Conservation (phyloP, 169 alveolate genomes). For the Eimeria maxima region DNA sequence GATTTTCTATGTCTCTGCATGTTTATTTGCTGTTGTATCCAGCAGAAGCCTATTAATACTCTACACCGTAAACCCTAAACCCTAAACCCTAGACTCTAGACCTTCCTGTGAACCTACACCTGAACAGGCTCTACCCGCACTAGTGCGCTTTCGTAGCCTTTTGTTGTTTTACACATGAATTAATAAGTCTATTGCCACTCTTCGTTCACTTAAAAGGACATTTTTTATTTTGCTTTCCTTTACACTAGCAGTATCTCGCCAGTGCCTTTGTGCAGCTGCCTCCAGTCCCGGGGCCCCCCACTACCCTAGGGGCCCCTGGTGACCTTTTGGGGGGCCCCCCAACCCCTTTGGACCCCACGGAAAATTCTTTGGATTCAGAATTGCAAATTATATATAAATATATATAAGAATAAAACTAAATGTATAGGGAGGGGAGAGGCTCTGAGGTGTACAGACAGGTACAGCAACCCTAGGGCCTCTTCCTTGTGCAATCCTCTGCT, state of each 20-base stretch:
- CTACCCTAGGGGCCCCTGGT: background rate
- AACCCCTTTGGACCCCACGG: background rate
- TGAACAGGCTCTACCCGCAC: background rate
- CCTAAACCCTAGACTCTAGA: conserved; percentile 14
- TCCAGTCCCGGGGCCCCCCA: background rate
- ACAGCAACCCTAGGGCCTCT: background rate
- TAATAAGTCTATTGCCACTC: background rate
- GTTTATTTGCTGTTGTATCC: background rate
- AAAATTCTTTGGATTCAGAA: background rate
- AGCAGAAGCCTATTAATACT: background rate
- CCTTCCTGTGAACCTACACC: background rate
- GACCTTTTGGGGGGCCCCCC: background rate
- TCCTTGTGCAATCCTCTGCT: no score
- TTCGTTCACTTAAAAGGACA: background rate
- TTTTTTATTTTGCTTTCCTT: no score
- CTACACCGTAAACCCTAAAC: conserved; percentile 1
- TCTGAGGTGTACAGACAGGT: background rate
- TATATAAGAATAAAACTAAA: background rate
- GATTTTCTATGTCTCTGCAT: background rate
- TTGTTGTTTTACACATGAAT: no score
- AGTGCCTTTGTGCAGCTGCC: background rate
- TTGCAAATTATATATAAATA: no score
- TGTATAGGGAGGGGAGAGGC: background rate
- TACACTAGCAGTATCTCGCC: background rate
- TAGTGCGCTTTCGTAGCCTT: background rate